Conservation (phyloP, 495 filamentous ascomycete genomes). For the Aspergillus coremiiformis region DNA sequence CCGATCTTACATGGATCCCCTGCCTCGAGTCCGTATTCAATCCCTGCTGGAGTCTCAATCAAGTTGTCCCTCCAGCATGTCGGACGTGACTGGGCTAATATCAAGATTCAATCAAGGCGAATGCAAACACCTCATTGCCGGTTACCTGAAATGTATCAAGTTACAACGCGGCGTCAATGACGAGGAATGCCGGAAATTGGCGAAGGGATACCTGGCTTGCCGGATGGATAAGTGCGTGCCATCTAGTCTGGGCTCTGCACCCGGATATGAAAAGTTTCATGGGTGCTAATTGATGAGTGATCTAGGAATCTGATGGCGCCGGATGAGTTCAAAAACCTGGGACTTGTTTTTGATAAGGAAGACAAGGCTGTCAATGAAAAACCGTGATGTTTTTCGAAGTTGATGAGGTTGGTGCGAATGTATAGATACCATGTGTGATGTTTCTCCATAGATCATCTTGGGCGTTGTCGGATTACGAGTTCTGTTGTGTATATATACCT, state of each 20-base stretch:
- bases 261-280: neutral
- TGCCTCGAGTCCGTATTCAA: too few species aligned
- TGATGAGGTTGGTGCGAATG: neutral
- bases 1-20: too few species aligned
- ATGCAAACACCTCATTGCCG: conserved; percentile 79
- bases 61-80: neutral
- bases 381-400: neutral
- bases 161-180: conserved; percentile 75
- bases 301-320: conserved; percentile 87
- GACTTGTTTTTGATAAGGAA: conserved; percentile 56
- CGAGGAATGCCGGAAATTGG: conserved; percentile 71
- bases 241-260: neutral
- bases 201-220: conserved; percentile 82
- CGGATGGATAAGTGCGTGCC: conserved; percentile 83
- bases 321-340: conserved; percentile 88
- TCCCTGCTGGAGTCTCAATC: too few species aligned
- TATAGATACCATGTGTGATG: conserved; percentile 1
- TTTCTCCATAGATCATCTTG: neutral
- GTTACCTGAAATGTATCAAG: conserved; percentile 80
- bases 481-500: neutral
- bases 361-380: neutral
- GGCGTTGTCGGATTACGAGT: conserved; percentile 1
- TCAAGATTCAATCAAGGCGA: conserved; percentile 57
- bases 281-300: neutral
- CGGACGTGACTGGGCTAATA: neutral